Evolutionary conservation across 805 yeast genomes (phyloP).

Genomic region (Ogataea trehaloabstinens): DNA sequence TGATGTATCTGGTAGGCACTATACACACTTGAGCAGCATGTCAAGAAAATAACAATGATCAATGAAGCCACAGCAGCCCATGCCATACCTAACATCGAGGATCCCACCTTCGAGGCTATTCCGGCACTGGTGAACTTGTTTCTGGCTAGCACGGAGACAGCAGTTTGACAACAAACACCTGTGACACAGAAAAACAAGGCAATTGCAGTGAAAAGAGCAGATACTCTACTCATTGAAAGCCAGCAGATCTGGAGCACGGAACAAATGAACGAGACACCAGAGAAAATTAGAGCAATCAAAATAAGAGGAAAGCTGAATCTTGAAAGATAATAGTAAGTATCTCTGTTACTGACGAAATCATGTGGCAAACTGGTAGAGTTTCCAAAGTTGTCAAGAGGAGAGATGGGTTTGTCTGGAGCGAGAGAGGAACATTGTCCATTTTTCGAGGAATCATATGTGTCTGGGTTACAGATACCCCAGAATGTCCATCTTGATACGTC

Average conservation of each 20-base stretch:
- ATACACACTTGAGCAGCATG: constrained; percentile 50
- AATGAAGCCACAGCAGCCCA: constrained; percentile 69
- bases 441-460: constrained; percentile 19
- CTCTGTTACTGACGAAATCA: constrained; percentile 52
- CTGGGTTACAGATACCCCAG: constrained; percentile 69
- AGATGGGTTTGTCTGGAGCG: constrained; percentile 70
- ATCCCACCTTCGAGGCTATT: constrained; percentile 49
- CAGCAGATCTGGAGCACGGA: constrained; percentile 58
- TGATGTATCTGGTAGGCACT: constrained; percentile 52
- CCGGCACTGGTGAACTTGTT: constrained; percentile 57
- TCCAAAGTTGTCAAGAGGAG: constrained; percentile 71
- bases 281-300: constrained; percentile 57
- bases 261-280: constrained; percentile 59
- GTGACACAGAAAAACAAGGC: constrained; percentile 56
- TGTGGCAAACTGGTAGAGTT: constrained; percentile 52
- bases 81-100: constrained; percentile 55
- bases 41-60: constrained; percentile 47
- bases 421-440: constrained; percentile 37
- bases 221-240: constrained; percentile 50
- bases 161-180: constrained; percentile 72
- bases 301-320: constrained; percentile 65
- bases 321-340: constrained; percentile 59
- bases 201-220: constrained; percentile 47
- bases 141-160: constrained; percentile 72
- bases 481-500: constrained; percentile 71